Percentiles rank a stretch among this genome's conserved stretches.
Evolutionary conservation across 2,329 filamentous ascomycete species (phyloP).

Genomic region (Pseudogymnoascus sp.): DNA sequence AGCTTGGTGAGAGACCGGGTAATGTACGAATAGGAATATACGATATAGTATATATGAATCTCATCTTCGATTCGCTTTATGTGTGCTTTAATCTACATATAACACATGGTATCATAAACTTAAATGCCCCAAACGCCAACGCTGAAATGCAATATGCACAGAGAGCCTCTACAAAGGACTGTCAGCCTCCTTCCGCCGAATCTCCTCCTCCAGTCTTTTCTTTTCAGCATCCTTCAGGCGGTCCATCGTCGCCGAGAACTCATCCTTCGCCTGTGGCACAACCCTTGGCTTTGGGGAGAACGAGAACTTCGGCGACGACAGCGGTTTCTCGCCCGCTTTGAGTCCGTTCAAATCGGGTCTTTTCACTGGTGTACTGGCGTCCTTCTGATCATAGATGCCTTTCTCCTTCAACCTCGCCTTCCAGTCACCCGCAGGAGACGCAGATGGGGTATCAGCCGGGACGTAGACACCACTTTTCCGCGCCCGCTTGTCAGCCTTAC

Average conservation of each 20-base stretch:
- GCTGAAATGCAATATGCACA: not conserved
- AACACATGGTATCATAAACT: constrained; percentile 3
- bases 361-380: constrained; percentile 26
- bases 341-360: constrained; percentile 30
- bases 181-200: constrained; percentile 40
- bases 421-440: constrained; percentile 8
- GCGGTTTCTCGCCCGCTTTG: constrained; percentile 36
- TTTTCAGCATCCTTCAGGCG: constrained; percentile 50
- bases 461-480: constrained; percentile 31
- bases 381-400: constrained; percentile 15
- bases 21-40: constrained; percentile 4
- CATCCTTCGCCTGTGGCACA: constrained; percentile 19
- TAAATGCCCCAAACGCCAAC: not conserved
- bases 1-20: not conserved
- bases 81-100: not conserved
- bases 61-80: not conserved
- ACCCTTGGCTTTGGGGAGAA: constrained; percentile 25
- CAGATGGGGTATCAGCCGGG: constrained; percentile 20
- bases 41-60: not conserved
- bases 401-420: constrained; percentile 13
- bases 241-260: constrained; percentile 42
- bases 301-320: constrained; percentile 28
- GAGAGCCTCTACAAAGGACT: constrained; percentile 27
- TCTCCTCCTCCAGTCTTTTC: constrained; percentile 45
- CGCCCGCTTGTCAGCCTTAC: constrained; percentile 33